A percentile compares a stretch with the other conserved stretches of the same genome.
Conservation (phyloP, 2,329 filamentous ascomycete genomes). For the Penicillium corylophilum region DNA sequence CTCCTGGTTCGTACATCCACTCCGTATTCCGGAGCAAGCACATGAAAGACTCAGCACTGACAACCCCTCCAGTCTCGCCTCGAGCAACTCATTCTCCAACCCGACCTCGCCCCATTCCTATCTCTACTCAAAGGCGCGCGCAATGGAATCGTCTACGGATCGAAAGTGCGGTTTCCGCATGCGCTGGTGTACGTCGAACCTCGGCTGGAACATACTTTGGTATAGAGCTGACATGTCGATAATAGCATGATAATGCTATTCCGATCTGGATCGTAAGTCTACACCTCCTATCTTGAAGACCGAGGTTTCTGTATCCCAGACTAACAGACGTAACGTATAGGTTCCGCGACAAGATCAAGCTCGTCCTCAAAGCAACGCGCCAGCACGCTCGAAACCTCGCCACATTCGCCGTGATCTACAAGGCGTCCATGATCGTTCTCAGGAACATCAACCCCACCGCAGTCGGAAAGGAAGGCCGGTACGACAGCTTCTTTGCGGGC, state of each 20-base stretch:
- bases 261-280: slow-evolving; percentile 74
- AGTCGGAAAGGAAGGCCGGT: slow-evolving; percentile 62
- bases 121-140: slow-evolving; percentile 87
- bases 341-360: slow-evolving; percentile 71
- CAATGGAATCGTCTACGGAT: slow-evolving; percentile 95
- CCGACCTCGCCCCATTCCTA: slow-evolving; percentile 79
- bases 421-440: slow-evolving; percentile 73
- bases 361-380: slow-evolving; percentile 81
- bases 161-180: slow-evolving; percentile 97
- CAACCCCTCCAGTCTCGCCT: slow-evolving; percentile 57
- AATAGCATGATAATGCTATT: slow-evolving; percentile 92
- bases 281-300: background rate
- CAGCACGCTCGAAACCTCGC: slow-evolving; percentile 91
- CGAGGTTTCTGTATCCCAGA: background rate
- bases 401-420: slow-evolving; percentile 89
- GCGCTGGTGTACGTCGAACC: slow-evolving; percentile 69
- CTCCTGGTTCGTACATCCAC: slow-evolving; percentile 28
- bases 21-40: slow-evolving; percentile 1
- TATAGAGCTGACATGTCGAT: slow-evolving; percentile 15
- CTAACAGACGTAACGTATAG: slow-evolving; percentile 29
- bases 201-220: background rate
- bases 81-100: slow-evolving; percentile 77
- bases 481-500: slow-evolving; percentile 83
- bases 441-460: slow-evolving; percentile 53
- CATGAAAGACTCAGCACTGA: slow-evolving; percentile 7